These are phyloP conservation scores for Didymella pinodella DNA, from an alignment of 2,329 filamentous ascomycete species.

Conservation along the genomic window DNA sequence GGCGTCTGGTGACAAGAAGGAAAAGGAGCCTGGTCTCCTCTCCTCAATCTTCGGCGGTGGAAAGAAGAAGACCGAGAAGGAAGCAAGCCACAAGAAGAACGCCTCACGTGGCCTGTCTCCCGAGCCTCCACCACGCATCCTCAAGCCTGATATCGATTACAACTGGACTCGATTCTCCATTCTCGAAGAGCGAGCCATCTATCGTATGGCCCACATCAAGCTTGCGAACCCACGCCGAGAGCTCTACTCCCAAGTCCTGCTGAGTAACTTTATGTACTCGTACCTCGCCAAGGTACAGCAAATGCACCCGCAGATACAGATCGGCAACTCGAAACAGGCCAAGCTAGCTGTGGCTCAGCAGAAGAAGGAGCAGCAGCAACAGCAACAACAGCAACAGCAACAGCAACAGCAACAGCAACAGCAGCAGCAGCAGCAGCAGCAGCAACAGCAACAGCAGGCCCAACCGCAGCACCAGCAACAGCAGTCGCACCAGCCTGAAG, in stretches of 20 bases:
- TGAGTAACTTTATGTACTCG: slow-evolving; percentile 99
- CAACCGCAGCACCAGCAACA: slow-evolving; percentile 23
- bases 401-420: slow-evolving; percentile 21
- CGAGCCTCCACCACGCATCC: slow-evolving; percentile 72
- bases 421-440: slow-evolving; percentile 24
- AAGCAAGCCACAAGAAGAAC: slow-evolving; percentile 75
- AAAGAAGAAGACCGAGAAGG: slow-evolving; percentile 85
- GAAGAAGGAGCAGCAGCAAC: slow-evolving; percentile 50
- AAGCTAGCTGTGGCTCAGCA: slow-evolving; percentile 64
- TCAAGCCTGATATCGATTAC: slow-evolving; percentile 91
- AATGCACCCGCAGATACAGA: slow-evolving; percentile 95
- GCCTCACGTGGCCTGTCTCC: slow-evolving; percentile 78
- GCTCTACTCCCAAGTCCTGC: slow-evolving; percentile 89
- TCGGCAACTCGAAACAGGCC: slow-evolving; percentile 80
- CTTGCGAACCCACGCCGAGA: slow-evolving; percentile 94
- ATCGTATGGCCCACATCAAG: slow-evolving; percentile 98
- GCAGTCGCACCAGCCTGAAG: slow-evolving; percentile 38
- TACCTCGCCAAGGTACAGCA: slow-evolving; percentile 98
- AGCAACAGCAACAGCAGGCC: slow-evolving; percentile 20
- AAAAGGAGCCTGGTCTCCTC: slow-evolving; percentile 87
- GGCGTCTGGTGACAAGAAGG: slow-evolving; percentile 77
- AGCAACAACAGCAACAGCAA: slow-evolving; percentile 60
- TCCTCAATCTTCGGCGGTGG: slow-evolving; percentile 90
- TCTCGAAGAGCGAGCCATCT: slow-evolving; percentile 94
- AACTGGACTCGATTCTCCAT: slow-evolving; percentile 96